phyloP scores from a whole-genome alignment of 805 yeast genomes.

The Isabelozyma heimii region DNA sequence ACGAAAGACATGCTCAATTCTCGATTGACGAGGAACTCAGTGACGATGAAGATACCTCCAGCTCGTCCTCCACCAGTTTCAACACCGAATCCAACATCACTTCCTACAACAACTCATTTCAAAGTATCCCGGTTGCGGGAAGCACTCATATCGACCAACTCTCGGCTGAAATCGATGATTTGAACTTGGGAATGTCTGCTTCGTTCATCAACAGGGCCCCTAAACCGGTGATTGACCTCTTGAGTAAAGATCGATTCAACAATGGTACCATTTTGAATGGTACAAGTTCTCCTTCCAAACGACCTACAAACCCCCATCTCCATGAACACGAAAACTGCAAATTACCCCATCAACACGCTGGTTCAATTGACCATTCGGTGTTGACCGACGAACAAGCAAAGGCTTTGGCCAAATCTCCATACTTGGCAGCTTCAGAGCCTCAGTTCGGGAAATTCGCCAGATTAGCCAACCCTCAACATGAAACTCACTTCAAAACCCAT shows the following conservation, averaged over 20 bases:
- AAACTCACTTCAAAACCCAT: conserved; percentile 6
- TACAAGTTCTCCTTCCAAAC: conserved; percentile 1
- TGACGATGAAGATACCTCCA: conserved; percentile 5
- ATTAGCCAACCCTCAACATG: conserved; percentile 26
- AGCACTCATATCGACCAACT: conserved; percentile 4
- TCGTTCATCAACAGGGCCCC: conserved; percentile 41
- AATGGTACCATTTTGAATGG: background rate
- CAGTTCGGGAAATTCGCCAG: conserved; percentile 45
- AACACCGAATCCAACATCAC: conserved; percentile 3
- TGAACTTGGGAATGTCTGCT: conserved; percentile 38
- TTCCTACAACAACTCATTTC: background rate
- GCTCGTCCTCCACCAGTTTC: background rate
- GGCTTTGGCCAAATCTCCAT: conserved; percentile 55
- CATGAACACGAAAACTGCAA: conserved; percentile 10
- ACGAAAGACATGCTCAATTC: conserved; percentile 17
- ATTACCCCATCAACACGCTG: conserved; percentile 16
- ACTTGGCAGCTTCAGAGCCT: conserved; percentile 60
- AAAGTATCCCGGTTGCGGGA: conserved; percentile 3
- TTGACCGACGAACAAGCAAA: conserved; percentile 50
- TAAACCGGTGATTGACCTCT: conserved; percentile 30
- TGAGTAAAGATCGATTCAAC: conserved; percentile 9
- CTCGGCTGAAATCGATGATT: conserved; percentile 26
- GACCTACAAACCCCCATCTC: conserved; percentile 24
- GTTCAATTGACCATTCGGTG: conserved; percentile 26
- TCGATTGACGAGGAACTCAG: conserved; percentile 11